phyloP scores from a whole-genome alignment of 1,139 yeast species.

The Kluyveromyces marxianus region DNA sequence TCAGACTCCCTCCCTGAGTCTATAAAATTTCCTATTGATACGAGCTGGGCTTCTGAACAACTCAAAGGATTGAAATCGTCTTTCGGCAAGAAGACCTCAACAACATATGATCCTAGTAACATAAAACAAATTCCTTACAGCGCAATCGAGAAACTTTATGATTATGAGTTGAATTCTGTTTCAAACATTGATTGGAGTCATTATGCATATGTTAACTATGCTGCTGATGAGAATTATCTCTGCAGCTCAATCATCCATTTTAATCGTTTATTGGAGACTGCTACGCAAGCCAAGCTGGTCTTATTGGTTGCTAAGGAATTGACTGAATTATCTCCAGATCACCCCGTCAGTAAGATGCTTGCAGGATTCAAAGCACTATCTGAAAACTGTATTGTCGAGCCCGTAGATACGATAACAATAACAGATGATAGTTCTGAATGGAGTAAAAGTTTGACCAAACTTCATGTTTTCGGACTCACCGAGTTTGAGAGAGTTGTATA shows the following conservation, averaged over 20 bases:
- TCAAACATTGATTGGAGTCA: conserved; percentile 28
- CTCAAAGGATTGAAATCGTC: neutral
- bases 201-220: conserved; percentile 43
- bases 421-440: conserved; percentile 31
- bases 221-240: conserved; percentile 36
- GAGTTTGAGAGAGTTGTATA: conserved; percentile 44
- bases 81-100: conserved; percentile 15
- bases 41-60: neutral
- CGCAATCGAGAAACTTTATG: conserved; percentile 22
- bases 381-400: conserved; percentile 24
- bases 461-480: conserved; percentile 43
- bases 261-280: conserved; percentile 27
- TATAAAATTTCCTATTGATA: neutral
- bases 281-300: conserved; percentile 36
- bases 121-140: conserved; percentile 28
- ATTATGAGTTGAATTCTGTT: neutral
- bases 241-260: conserved; percentile 40
- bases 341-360: conserved; percentile 9
- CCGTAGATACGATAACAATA: conserved; percentile 24
- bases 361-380: conserved; percentile 13
- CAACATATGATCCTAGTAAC: conserved; percentile 25
- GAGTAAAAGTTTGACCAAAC: conserved; percentile 48
- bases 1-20: neutral
- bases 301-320: conserved; percentile 30
- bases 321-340: conserved; percentile 11